These are phyloP conservation scores for Rhodocollybia butyracea DNA, from an alignment of 768 basidiomycete genomes.

Conservation along the genomic window DNA sequence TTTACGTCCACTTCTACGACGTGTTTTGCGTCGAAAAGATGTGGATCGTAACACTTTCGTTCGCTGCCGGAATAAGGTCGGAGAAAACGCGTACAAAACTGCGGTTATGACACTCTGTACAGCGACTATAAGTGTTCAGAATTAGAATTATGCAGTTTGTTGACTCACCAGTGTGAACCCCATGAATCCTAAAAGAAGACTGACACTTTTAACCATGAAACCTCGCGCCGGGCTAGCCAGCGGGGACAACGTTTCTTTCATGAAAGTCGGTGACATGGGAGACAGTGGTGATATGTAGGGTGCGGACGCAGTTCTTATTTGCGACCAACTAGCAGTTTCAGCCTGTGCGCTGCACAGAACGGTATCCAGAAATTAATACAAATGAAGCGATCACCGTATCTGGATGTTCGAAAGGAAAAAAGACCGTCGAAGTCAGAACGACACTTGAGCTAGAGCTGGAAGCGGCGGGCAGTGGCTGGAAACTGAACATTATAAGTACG, in stretches of 20 bases:
- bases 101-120: not conserved
- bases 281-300: not conserved
- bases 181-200: not conserved
- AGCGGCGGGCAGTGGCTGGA: too few species aligned
- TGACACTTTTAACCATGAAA: not conserved
- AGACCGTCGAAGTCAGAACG: too few species aligned
- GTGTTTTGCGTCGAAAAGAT: not conserved
- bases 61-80: not conserved
- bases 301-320: not conserved
- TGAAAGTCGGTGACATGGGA: not conserved
- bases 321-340: too few species aligned
- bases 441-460: too few species aligned
- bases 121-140: not conserved
- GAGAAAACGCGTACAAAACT: not conserved
- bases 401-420: too few species aligned
- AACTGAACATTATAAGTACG: too few species aligned
- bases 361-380: too few species aligned
- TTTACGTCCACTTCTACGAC: not conserved
- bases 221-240: not conserved
- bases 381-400: too few species aligned
- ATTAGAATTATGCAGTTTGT: not conserved
- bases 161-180: not conserved
- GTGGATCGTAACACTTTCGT: too few species aligned
- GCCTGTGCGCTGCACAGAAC: too few species aligned
- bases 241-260: not conserved